Evolutionary conservation across 2,329 filamentous ascomycete genomes (phyloP).

Genomic region (Bisporella sp.): DNA sequence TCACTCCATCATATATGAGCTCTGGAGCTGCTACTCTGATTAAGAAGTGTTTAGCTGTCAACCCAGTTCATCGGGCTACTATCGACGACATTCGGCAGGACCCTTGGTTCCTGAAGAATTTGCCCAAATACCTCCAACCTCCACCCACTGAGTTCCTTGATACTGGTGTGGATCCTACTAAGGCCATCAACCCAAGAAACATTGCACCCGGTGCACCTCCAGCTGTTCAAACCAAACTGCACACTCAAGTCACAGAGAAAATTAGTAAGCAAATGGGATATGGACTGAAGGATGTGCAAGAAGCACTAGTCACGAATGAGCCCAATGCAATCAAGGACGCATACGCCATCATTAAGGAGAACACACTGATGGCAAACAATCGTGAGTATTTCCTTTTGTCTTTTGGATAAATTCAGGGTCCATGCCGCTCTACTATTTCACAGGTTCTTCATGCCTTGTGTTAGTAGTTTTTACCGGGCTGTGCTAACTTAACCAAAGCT

Average conservation of each 20-base stretch:
- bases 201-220: slow-evolving; percentile 73
- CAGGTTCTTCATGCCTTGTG: too few species aligned
- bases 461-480: not conserved
- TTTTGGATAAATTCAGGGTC: too few species aligned
- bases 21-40: slow-evolving; percentile 76
- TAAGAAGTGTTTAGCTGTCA: slow-evolving; percentile 89
- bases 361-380: slow-evolving; percentile 92
- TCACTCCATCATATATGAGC: slow-evolving; percentile 86
- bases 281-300: slow-evolving; percentile 87
- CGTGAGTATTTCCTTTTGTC: slow-evolving; percentile 51
- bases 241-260: slow-evolving; percentile 89
- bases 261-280: slow-evolving; percentile 98
- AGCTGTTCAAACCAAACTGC: slow-evolving; percentile 80
- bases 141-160: slow-evolving; percentile 89
- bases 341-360: slow-evolving; percentile 95
- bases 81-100: slow-evolving; percentile 91
- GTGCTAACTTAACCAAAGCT: slow-evolving; percentile 19
- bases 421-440: too few species aligned
- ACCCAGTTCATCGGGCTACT: slow-evolving; percentile 88
- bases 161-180: slow-evolving; percentile 89
- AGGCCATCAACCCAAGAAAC: slow-evolving; percentile 76
- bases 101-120: slow-evolving; percentile 84
- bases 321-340: slow-evolving; percentile 98
- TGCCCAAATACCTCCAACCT: slow-evolving; percentile 79
- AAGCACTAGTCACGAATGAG: slow-evolving; percentile 84